phyloP scores from a whole-genome alignment of 2,329 filamentous ascomycete genomes.

The Pezicula neosporulosa region DNA sequence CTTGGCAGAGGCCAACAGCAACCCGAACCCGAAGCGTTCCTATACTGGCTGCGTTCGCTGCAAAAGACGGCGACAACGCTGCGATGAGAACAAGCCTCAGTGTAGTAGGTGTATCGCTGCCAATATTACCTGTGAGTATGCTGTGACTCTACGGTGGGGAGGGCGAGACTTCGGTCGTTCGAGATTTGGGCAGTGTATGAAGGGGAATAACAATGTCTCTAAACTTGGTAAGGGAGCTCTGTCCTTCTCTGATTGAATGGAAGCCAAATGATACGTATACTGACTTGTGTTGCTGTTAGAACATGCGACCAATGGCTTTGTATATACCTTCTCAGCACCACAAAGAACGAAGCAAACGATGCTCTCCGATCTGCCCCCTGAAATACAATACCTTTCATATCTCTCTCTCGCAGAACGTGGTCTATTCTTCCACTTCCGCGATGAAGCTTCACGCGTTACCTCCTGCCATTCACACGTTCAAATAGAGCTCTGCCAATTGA shows the following conservation, averaged over 20 bases:
- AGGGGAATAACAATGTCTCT: background rate
- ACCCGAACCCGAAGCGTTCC: conserved; percentile 19
- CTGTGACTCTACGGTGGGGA: conserved; percentile 38
- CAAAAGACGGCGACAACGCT: conserved; percentile 41
- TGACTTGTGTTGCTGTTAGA: background rate
- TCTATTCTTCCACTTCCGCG: conserved; percentile 36
- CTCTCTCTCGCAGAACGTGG: conserved; percentile 31
- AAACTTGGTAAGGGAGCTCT: background rate
- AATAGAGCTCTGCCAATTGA: conserved; percentile 36
- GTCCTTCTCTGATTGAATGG: too few relatives aligned
- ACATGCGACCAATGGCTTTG: background rate
- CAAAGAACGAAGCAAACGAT: background rate
- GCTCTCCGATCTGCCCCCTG: background rate
- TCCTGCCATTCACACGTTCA: conserved; percentile 37
- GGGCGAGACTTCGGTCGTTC: conserved; percentile 25
- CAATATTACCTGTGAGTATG: conserved; percentile 34
- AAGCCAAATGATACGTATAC: background rate
- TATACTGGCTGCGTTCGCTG: conserved; percentile 39
- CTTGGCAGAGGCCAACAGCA: background rate
- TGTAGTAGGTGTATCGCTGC: conserved; percentile 34
- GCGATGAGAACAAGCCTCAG: conserved; percentile 37
- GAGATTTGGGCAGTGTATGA: conserved; percentile 7
- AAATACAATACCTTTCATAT: conserved; percentile 18
- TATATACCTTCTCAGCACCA: background rate
- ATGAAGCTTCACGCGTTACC: conserved; percentile 36